Evolutionary conservation across 2,329 filamentous ascomycete species (phyloP), one percentile per base, ranked within the genome.

Genomic region (Knoxdaviesia proteae): DNA sequence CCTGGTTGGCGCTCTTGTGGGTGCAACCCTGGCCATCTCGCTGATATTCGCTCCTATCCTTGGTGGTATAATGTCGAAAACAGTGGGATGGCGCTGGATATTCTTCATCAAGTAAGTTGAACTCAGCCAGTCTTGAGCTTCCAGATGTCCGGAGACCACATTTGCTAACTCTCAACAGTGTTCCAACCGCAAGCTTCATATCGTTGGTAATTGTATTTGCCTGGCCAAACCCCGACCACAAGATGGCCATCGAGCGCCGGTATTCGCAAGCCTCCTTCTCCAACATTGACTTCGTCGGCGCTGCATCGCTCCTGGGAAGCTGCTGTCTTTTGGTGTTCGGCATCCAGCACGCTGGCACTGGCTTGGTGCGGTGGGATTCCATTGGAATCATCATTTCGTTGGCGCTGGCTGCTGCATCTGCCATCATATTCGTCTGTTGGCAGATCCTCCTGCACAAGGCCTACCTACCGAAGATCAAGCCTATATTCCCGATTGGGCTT

Each of bases 1-100:
- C 42, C 51, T 73, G 10, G 65, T 74, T 37, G 68, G 71, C 2
- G 67, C 66, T 31, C 57, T 72, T 49, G 60, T 74, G 9, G 71
- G 70, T 6, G 59, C 66, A 34, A 74, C 69, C 2, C 61, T 75
- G 5, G 68, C 70, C 2, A 56, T 71, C 8, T 68, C 71, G 0
- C 74, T 74, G 48, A 63, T 77, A 4, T 58, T 77, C 1, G 73
- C 73, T 0, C 71, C 73, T 1, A 53, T 77, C 3, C 54, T 77
- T 4, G 73, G 72, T 5, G 73, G 72, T 2, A 57, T 64, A 3
- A 67, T 77, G 29, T 65, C 69, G 1, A 60, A 67, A n/a, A 55
- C 61, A 2, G 62, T 63, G 11, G 62, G 60, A 38, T 77, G 73
- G 73, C 61, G 67, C 41, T 73, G 70, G 60, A 61, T 77, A 36